Conservation (phyloP, 495 filamentous ascomycete genomes). For the Astrothelium subdiscretum region DNA sequence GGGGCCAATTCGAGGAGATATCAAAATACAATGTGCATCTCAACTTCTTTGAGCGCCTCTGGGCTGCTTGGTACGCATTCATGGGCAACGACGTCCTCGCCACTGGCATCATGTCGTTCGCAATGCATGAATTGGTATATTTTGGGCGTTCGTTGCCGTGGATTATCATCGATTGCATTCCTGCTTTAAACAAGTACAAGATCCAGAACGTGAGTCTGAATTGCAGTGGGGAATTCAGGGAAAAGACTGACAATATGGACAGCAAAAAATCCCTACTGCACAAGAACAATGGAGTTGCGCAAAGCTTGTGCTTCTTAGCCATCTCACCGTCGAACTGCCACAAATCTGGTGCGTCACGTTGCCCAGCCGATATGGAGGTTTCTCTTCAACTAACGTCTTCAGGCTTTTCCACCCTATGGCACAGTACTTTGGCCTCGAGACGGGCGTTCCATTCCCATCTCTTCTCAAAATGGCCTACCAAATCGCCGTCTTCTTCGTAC, state of each 20-base stretch:
- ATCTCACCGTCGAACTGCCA: conserved; percentile 94
- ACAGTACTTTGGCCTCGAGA: conserved; percentile 79
- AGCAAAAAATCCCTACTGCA: conserved; percentile 82
- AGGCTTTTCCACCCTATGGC: conserved; percentile 97
- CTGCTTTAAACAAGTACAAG: conserved; percentile 84
- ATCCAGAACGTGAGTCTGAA: conserved; percentile 63
- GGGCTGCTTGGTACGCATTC: conserved; percentile 96
- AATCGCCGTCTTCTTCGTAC: conserved; percentile 85
- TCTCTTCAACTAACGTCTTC: background rate
- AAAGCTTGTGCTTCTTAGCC: conserved; percentile 75
- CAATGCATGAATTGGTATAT: conserved; percentile 89
- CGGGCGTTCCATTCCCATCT: conserved; percentile 79
- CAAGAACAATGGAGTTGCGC: conserved; percentile 93
- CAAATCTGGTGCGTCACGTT: conserved; percentile 70
- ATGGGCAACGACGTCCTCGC: conserved; percentile 96
- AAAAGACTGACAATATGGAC: conserved; percentile 6
- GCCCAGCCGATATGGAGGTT: background rate
- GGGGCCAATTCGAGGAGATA: conserved; percentile 76
- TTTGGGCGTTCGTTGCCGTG: conserved; percentile 88
- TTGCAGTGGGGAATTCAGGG: background rate
- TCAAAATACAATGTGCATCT: conserved; percentile 78
- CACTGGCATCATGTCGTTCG: conserved; percentile 91
- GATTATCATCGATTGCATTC: conserved; percentile 83
- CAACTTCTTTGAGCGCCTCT: conserved; percentile 71
- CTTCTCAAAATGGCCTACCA: conserved; percentile 79